Evolutionary conservation across 352 stramenopile genomes (phyloP).

Genomic region (Phytophthora hibernalis): DNA sequence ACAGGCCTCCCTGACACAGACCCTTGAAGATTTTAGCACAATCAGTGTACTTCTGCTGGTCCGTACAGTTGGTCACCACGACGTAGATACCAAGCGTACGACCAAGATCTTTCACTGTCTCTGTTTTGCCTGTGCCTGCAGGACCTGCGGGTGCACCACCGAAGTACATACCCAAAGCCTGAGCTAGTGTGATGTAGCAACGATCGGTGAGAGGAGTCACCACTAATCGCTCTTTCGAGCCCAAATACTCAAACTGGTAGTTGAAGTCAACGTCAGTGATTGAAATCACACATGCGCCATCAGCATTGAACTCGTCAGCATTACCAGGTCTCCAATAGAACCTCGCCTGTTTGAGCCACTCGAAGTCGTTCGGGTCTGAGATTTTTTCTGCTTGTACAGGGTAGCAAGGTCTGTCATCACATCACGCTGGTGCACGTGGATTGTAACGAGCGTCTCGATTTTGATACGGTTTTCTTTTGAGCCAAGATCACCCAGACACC

Average conservation of each 20-base stretch:
- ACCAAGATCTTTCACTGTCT: constrained; percentile 97
- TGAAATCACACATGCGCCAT: constrained; percentile 96
- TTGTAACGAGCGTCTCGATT: constrained; percentile 98
- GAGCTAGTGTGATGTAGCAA: constrained; percentile 98
- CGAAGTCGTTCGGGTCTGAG: constrained; percentile 97
- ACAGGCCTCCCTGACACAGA: constrained; percentile 96
- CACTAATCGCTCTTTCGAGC: constrained; percentile 97
- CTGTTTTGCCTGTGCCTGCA: constrained; percentile 96
- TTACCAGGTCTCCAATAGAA: constrained; percentile 98
- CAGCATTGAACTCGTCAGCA: constrained; percentile 93
- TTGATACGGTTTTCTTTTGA: constrained; percentile 98
- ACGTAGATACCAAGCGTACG: constrained; percentile 96
- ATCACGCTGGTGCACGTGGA: constrained; percentile 98
- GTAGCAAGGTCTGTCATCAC: constrained; percentile 95
- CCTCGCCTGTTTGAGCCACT: constrained; percentile 99
- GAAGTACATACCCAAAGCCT: constrained; percentile 99
- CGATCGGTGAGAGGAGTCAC: constrained; percentile 97
- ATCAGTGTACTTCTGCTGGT: constrained; percentile 98
- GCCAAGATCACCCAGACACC: constrained; percentile 96
- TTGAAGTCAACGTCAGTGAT: constrained; percentile 99
- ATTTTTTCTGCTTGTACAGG: constrained; percentile 97
- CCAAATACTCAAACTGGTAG: constrained; percentile 98
- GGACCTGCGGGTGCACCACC: constrained; percentile 95
- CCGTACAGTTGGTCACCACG: constrained; percentile 97
- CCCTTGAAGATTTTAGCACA: constrained; percentile 99